Conservation (phyloP, 2,329 filamentous ascomycete genomes). For the Pseudogymnoascus sp. region DNA sequence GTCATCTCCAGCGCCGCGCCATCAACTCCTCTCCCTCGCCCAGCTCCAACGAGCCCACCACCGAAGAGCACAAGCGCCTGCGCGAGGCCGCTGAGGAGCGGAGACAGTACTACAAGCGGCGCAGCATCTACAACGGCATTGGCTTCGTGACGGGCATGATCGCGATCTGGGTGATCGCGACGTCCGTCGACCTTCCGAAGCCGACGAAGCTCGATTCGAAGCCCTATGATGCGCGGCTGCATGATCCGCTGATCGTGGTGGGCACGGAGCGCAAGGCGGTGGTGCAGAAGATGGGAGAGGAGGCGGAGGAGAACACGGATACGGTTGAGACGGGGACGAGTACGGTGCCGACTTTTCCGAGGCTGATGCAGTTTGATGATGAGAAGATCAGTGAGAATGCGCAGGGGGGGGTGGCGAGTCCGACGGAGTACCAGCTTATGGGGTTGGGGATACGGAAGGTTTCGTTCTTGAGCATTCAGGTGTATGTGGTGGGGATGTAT, state of each 20-base stretch:
- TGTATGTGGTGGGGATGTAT: constrained; percentile 93
- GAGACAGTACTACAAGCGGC: constrained; percentile 25
- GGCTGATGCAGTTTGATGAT: constrained; percentile 24
- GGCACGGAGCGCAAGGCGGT: constrained; percentile 26
- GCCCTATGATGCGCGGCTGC: constrained; percentile 10
- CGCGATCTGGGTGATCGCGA: constrained; percentile 27
- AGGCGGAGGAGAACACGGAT: constrained; percentile 34
- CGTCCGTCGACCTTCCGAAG: constrained; percentile 22
- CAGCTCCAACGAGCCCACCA: neutral
- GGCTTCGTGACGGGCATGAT: constrained; percentile 26
- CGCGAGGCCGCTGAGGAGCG: constrained; percentile 11
- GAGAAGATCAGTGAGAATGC: constrained; percentile 14
- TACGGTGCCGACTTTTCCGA: constrained; percentile 27
- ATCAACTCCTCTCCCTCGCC: neutral
- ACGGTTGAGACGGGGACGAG: constrained; percentile 26
- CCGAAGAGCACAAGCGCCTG: neutral
- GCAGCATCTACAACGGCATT: constrained; percentile 23
- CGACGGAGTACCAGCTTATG: constrained; percentile 74
- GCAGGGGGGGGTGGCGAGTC: constrained; percentile 20
- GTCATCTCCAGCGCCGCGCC: constrained; percentile 3
- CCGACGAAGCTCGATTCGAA: constrained; percentile 19
- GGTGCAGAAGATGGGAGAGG: constrained; percentile 25
- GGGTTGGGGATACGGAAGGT: constrained; percentile 85
- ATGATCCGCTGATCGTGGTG: constrained; percentile 25
- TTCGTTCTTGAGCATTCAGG: constrained; percentile 81